phyloP scores from a whole-genome alignment of 73 alveolate species.

The Tetrahymena borealis region DNA sequence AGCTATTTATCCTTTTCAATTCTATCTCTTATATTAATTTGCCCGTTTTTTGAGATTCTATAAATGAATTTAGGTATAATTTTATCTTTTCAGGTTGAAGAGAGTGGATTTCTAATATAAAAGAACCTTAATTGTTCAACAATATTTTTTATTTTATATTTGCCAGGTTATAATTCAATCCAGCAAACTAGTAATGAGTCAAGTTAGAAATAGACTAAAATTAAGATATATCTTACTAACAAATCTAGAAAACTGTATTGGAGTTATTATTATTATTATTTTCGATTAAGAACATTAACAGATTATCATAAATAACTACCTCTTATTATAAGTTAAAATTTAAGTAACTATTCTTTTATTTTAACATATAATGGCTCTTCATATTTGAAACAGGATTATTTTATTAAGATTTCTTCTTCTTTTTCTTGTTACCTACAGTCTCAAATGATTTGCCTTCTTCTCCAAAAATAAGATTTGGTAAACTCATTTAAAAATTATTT shows the following conservation, averaged over 20 bases:
- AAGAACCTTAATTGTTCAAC: not conserved
- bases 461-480: not conserved
- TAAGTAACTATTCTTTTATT: not conserved
- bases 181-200: not conserved
- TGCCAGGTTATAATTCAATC: not conserved
- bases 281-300: not conserved
- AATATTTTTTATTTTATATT: not conserved
- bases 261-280: not conserved
- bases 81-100: not conserved
- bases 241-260: not conserved
- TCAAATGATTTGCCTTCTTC: not conserved
- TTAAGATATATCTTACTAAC: not conserved
- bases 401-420: not conserved
- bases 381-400: no score
- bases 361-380: not conserved
- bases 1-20: not conserved
- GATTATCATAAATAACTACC: not conserved
- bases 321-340: not conserved
- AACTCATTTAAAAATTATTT: not conserved
- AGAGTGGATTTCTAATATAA: not conserved
- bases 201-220: not conserved
- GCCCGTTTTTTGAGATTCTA: not conserved
- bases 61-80: not conserved
- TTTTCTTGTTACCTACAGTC: not conserved
- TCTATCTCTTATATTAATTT: not conserved